Percentiles rank a stretch among this genome's conserved stretches.
These are phyloP conservation scores for Apiotrichum laibachii DNA, from an alignment of 1,284 basidiomycete species.

Conservation along the genomic window DNA sequence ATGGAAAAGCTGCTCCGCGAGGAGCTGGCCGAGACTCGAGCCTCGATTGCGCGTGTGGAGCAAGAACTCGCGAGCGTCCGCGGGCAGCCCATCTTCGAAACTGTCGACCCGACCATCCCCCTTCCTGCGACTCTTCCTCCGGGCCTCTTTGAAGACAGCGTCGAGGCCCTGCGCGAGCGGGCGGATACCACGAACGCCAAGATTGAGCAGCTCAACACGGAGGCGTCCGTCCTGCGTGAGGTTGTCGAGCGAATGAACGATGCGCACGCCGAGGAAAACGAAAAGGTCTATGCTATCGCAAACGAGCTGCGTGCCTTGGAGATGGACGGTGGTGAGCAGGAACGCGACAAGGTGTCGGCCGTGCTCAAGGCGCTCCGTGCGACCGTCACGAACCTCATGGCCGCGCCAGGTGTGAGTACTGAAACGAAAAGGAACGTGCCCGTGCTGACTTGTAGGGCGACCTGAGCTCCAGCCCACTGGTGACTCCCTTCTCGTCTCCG, in stretches of 20 bases:
- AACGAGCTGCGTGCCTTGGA: constrained; percentile 27
- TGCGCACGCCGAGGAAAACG: constrained; percentile 30
- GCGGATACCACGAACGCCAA: constrained; percentile 7
- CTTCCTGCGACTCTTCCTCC: constrained; percentile 10
- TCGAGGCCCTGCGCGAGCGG: constrained; percentile 10
- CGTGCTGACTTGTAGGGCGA: constrained; percentile 3
- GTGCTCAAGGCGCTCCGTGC: constrained; percentile 26
- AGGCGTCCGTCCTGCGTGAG: constrained; percentile 19
- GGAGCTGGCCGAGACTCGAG: constrained; percentile 37
- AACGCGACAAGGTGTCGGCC: constrained; percentile 28
- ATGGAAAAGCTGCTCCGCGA: constrained; percentile 41
- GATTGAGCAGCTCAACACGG: constrained; percentile 15
- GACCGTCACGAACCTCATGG: constrained; percentile 16
- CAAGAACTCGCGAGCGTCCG: constrained; percentile 22
- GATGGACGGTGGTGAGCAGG: constrained; percentile 24
- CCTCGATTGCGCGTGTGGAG: constrained; percentile 31
- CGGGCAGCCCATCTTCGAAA: constrained; percentile 8
- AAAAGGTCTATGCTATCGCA: constrained; percentile 24
- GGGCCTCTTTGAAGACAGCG: background rate
- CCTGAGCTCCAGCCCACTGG: background rate
- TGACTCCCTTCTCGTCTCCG: constrained; percentile 35
- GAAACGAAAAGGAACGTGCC: background rate
- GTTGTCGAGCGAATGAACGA: constrained; percentile 25
- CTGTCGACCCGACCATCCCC: background rate
- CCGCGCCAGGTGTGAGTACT: constrained; percentile 13